phyloP scores from a whole-genome alignment of 441 rosid genomes.

The Omphalea diandra region DNA sequence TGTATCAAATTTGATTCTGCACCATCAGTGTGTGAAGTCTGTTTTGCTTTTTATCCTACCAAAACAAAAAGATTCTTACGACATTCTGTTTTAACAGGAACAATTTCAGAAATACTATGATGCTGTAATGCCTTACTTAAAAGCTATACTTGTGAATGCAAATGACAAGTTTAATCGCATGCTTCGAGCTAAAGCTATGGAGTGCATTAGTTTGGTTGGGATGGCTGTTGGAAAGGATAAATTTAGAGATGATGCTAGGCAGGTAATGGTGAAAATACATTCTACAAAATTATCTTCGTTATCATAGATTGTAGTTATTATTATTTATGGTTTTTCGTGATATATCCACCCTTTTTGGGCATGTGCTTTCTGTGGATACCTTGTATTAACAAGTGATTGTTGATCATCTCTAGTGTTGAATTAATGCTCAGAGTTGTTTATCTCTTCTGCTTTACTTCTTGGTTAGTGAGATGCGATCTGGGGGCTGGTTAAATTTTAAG shows the following conservation, averaged over 20 bases:
- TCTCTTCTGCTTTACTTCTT: slow-evolving; percentile 9
- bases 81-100: slow-evolving; percentile 44
- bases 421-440: neutral
- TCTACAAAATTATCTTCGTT: neutral
- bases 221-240: slow-evolving; percentile 98
- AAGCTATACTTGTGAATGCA: slow-evolving; percentile 54
- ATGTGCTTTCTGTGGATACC: neutral
- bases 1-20: neutral
- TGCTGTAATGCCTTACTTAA: slow-evolving; percentile 23
- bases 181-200: slow-evolving; percentile 97
- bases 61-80: no score
- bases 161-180: slow-evolving; percentile 83
- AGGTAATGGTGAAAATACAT: slow-evolving; percentile 46
- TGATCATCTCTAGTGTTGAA: neutral
- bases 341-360: neutral
- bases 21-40: neutral
- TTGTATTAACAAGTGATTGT: neutral
- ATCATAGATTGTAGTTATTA: neutral
- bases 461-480: neutral
- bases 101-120: slow-evolving; percentile 46
- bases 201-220: slow-evolving; percentile 95
- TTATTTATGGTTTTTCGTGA: neutral
- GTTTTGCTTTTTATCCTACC: neutral
- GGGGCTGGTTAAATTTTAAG: no score
- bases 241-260: slow-evolving; percentile 82